These are phyloP conservation scores for Saccharum hybrid DNA, from an alignment of 202 grass and related monocot species.

Conservation along the genomic window DNA sequence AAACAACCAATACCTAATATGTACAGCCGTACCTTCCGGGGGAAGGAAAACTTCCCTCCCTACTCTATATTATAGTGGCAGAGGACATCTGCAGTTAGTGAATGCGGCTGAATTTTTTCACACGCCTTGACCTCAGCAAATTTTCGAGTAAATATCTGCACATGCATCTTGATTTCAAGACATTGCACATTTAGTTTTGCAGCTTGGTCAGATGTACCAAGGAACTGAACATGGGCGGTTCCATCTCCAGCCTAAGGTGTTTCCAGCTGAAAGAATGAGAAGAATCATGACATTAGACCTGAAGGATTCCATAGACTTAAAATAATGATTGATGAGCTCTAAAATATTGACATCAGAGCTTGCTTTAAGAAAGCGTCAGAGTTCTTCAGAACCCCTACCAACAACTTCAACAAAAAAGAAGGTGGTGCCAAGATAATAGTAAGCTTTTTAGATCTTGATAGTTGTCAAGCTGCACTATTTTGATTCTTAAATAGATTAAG, in stretches of 20 bases:
- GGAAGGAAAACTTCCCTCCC: slow-evolving; percentile 32
- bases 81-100: slow-evolving; percentile 49
- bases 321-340: slow-evolving; percentile 10
- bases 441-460: slow-evolving; percentile 8
- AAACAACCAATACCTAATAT: slow-evolving; percentile 58
- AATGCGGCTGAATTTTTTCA: slow-evolving; percentile 44
- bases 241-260: slow-evolving; percentile 40
- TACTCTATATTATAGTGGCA: slow-evolving; percentile 66
- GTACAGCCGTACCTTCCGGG: slow-evolving; percentile 57
- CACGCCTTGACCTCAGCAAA: slow-evolving; percentile 41
- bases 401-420: slow-evolving; percentile 42
- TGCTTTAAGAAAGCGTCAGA: slow-evolving; percentile 50
- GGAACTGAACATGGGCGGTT: slow-evolving; percentile 34
- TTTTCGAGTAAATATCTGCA: slow-evolving; percentile 37
- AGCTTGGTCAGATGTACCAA: slow-evolving; percentile 39
- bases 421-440: slow-evolving; percentile 20
- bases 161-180: slow-evolving; percentile 48
- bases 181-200: slow-evolving; percentile 27
- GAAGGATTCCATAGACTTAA: slow-evolving; percentile 17
- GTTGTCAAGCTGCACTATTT: not conserved
- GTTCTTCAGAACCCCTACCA: slow-evolving; percentile 42
- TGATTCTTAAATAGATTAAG: slow-evolving; percentile 8
- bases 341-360: slow-evolving; percentile 51
- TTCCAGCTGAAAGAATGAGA: slow-evolving; percentile 52
- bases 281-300: slow-evolving; percentile 32